Evolutionary conservation across 179 eudicot genomes (phyloP), one percentile per base, ranked within the genome.

Genomic region (Spergularia azorica): DNA sequence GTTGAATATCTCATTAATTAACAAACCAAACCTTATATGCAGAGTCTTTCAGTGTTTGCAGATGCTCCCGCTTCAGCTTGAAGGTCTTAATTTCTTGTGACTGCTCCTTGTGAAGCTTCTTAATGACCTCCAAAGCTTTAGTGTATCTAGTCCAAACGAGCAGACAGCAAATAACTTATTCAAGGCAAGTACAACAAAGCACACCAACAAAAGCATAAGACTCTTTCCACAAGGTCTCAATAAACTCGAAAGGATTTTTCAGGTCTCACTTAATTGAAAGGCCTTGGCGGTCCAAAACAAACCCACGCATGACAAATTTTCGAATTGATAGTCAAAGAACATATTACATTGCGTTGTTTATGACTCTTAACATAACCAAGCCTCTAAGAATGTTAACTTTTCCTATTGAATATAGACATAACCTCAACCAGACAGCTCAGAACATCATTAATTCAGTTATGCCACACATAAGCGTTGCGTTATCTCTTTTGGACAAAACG

Each of bases 51-150:
- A 96, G 70, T 9, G 94, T 94, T 79, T 96, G 99, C 76, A 96
- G 92, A 81, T 96, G 89, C 86, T 94, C 99, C 89, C 92, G 71
- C 85, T 94, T 94, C 79, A 94, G 85, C 85, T 87, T 94, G 79
- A 85, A 90, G 52, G 90, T 84, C 89, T 94, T 96, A 75, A 96
- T 94, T 86, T 91, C 99, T 78, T 90, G 99, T 58, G 96, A 90
- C 85, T 96, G 98, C 82, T 96, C 99, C 83, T 96, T 96, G 75
- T 96, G 98, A 86, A 96, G 99, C 87, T 96, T 96, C 84, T 96
- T 96, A 71, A 96, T 96, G 68, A 96, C 97, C 89, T 96, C 99
- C 78, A 96, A 87, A 18, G 99, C 99, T 80, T 96, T 96, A 1
- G 99, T 96, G 85, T 96, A 96, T 82, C 99, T 96, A 70, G 73